These are phyloP conservation scores for Drechmeria coniospora DNA, from an alignment of 2,329 filamentous ascomycete species.

Conservation along the genomic window DNA sequence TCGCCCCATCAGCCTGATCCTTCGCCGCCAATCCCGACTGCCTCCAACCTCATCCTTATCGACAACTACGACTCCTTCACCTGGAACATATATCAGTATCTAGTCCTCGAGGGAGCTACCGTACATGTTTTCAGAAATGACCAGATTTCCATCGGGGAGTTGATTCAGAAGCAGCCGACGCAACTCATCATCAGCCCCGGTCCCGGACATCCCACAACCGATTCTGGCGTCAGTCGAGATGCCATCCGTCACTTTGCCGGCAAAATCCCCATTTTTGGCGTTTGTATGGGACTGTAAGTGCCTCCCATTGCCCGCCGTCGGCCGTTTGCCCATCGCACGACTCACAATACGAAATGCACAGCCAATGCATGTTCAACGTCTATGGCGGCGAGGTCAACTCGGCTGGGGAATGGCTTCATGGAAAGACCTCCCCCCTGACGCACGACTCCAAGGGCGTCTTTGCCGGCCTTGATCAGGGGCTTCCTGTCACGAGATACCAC, in stretches of 20 bases:
- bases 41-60: conserved; percentile 84
- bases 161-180: conserved; percentile 72
- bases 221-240: conserved; percentile 86
- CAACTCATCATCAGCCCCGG: conserved; percentile 92
- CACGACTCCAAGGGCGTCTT: conserved; percentile 94
- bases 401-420: conserved; percentile 91
- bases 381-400: conserved; percentile 86
- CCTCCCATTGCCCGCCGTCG: not conserved
- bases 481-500: conserved; percentile 90
- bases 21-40: conserved; percentile 56
- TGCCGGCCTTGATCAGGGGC: conserved; percentile 56
- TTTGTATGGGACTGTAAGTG: conserved; percentile 89
- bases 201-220: conserved; percentile 78
- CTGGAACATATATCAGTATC: conserved; percentile 98
- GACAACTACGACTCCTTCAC: conserved; percentile 99
- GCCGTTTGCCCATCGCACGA: not conserved
- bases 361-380: conserved; percentile 88
- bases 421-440: conserved; percentile 81
- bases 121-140: conserved; percentile 90
- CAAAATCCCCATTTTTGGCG: conserved; percentile 90
- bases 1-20: conserved; percentile 74
- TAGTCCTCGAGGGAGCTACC: conserved; percentile 84
- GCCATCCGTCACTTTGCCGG: conserved; percentile 84
- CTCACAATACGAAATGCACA: conserved; percentile 15
- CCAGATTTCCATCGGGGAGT: conserved; percentile 69